Evolutionary conservation across 2,329 filamentous ascomycete species (phyloP), one percentile per base, ranked within the genome.

Genomic region (Fusarium domesticum): DNA sequence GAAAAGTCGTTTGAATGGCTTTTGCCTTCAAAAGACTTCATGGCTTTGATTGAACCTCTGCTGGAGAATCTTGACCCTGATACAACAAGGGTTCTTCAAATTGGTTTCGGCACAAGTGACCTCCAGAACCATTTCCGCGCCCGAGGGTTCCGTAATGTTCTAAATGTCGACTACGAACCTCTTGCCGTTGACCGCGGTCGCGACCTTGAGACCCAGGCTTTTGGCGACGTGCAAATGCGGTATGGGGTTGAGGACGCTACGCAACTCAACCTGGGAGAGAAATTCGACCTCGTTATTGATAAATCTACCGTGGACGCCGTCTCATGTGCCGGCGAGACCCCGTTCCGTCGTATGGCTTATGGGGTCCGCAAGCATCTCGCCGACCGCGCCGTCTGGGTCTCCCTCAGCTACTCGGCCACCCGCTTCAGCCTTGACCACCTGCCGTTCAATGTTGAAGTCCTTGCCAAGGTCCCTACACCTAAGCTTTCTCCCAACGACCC

Each of bases 101-200:
- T 77, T 2, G 75, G 75, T 42, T 71, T 64, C 35, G 75, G 75
- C 11, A 77, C 73, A 6, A 77, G 73, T 58, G 72, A 75, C 48
- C 56, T 77, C 20, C 73, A 76, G 18, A 73, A 68, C 50, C 66
- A 70, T 47, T 61, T 77, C n/a, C 72, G 74, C 5, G 47, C 48
- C 5, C 58, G 58, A 7, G 73, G 72, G 2, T 72, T 72, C 48
- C n/a, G 40, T 3, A 53, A 71, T 51, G 62, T 77, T 15, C 72
- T 70, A 6, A 77, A 77, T 47, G 57, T 74, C 46, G 75, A 77
- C 58, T 77, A 72, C 49, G 74, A 76, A 53, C 73, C 73, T 5
- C 62, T 74, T 6, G 74, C 74, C 6, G 58, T 71, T 7, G 64
- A 70, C 17, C 67, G 71, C 19, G 73, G 73, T 1, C 65, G 62